Evolutionary conservation across 208 protist species (phyloP).

Genomic region (Wallacemonas sp.): DNA sequence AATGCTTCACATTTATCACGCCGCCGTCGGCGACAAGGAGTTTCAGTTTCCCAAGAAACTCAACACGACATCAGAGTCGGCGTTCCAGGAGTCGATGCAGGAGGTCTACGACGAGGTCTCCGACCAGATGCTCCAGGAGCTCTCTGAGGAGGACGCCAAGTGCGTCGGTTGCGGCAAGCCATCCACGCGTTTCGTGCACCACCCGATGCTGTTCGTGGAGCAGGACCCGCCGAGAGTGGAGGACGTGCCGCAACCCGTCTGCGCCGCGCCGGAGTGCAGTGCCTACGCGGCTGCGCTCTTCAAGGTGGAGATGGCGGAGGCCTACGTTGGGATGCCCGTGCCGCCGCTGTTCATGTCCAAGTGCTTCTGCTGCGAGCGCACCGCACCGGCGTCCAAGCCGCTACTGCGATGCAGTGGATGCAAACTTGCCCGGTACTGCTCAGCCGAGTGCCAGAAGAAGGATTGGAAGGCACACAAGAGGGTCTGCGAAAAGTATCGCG

Average conservation of each 20-base stretch:
- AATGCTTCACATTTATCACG: constrained; percentile 66
- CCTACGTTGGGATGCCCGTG: constrained; percentile 19
- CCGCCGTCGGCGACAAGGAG: constrained; percentile 49
- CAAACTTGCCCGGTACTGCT: constrained; percentile 77
- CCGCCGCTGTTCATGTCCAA: constrained; percentile 19
- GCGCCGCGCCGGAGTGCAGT: constrained; percentile 34
- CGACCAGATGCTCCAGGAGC: constrained; percentile 40
- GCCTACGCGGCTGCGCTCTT: constrained; percentile 31
- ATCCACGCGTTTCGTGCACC: constrained; percentile 47
- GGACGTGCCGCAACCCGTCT: constrained; percentile 54
- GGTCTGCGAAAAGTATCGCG: constrained; percentile 34
- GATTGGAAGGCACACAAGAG: constrained; percentile 66
- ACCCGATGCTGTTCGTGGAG: constrained; percentile 55
- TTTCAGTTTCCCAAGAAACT: constrained; percentile 57
- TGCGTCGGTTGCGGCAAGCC: constrained; percentile 40
- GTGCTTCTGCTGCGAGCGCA: constrained; percentile 42
- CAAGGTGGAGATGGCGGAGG: constrained; percentile 57
- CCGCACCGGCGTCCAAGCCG: constrained; percentile 6
- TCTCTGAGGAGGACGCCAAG: constrained; percentile 38
- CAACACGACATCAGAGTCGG: constrained; percentile 21
- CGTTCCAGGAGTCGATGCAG: constrained; percentile 14
- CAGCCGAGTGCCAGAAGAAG: constrained; percentile 49
- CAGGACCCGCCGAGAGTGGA: constrained; percentile 49
- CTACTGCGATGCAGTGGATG: constrained; percentile 68
- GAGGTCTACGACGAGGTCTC: constrained; percentile 48